phyloP scores from a whole-genome alignment of 2,329 filamentous ascomycete species.

The Aspergillus ochraceoroseus region DNA sequence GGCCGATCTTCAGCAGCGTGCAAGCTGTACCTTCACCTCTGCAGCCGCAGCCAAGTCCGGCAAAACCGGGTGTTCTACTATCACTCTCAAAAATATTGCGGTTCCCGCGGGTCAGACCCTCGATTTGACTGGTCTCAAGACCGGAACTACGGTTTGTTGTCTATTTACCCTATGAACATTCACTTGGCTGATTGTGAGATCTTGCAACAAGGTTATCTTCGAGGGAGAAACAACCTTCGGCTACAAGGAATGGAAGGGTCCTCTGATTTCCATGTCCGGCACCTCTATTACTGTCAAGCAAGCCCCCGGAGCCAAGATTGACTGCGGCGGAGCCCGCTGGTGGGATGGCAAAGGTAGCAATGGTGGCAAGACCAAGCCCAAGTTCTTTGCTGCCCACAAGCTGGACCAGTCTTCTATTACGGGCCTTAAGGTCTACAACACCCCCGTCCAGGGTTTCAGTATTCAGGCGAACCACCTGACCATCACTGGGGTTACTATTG shows the following conservation, averaged over 20 bases:
- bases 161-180: no score
- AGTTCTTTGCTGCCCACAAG: slow-evolving; percentile 53
- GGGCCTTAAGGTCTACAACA: slow-evolving; percentile 32
- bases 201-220: slow-evolving; percentile 59
- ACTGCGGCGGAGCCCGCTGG: slow-evolving; percentile 55
- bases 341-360: slow-evolving; percentile 60
- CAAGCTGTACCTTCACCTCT: slow-evolving; percentile 32
- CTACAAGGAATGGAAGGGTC: slow-evolving; percentile 62
- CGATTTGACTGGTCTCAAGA: slow-evolving; percentile 33
- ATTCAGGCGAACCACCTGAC: slow-evolving; percentile 48
- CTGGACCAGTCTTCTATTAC: slow-evolving; percentile 30
- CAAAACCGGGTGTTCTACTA: slow-evolving; percentile 35
- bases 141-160: slow-evolving; percentile 34
- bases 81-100: slow-evolving; percentile 36
- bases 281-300: slow-evolving; percentile 49
- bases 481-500: slow-evolving; percentile 51
- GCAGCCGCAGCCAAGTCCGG: slow-evolving; percentile 24
- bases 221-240: slow-evolving; percentile 62
- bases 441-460: slow-evolving; percentile 37
- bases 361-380: slow-evolving; percentile 60
- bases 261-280: slow-evolving; percentile 59
- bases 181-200: no score
- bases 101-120: slow-evolving; percentile 38
- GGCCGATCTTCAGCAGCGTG: slow-evolving; percentile 9
- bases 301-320: slow-evolving; percentile 47